Evolutionary conservation across 345 rosid genomes (phyloP).

Genomic region (Salix koriyanagi): DNA sequence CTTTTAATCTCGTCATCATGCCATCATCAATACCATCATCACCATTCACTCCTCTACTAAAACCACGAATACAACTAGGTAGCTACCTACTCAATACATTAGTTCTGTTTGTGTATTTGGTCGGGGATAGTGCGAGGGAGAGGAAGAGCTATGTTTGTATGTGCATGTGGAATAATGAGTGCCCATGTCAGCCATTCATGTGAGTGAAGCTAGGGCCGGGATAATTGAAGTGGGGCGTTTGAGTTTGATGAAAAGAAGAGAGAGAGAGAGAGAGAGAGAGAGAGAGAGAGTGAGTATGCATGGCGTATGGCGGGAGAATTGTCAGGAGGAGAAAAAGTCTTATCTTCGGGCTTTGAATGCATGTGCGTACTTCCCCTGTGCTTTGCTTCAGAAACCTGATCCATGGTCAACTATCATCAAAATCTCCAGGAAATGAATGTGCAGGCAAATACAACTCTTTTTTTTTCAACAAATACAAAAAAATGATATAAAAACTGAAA

Average conservation of each 20-base stretch:
- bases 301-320: constrained; percentile 31
- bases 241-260: constrained; percentile 20
- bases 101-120: not conserved
- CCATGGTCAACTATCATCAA: not conserved
- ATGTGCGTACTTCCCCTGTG: constrained; percentile 22
- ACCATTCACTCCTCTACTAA: constrained; percentile 2
- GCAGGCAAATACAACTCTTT: too few species aligned
- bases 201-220: constrained; percentile 13
- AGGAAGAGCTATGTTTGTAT: constrained; percentile 15
- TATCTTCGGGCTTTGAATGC: constrained; percentile 27
- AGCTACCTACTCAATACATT: not conserved
- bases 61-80: not conserved
- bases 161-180: constrained; percentile 55
- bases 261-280: constrained; percentile 4
- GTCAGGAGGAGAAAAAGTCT: constrained; percentile 30
- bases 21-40: constrained; percentile 47
- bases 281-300: constrained; percentile 24
- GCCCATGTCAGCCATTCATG: constrained; percentile 53
- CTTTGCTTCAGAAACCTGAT: not conserved
- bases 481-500: too few species aligned
- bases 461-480: too few species aligned
- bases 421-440: not conserved
- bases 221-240: not conserved
- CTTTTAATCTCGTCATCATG: constrained; percentile 40
- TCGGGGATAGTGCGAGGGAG: not conserved